Percentiles rank a stretch among this genome's conserved stretches.
Conservation (phyloP, 495 filamentous ascomycete species). For the Penicillium longicatenatum region DNA sequence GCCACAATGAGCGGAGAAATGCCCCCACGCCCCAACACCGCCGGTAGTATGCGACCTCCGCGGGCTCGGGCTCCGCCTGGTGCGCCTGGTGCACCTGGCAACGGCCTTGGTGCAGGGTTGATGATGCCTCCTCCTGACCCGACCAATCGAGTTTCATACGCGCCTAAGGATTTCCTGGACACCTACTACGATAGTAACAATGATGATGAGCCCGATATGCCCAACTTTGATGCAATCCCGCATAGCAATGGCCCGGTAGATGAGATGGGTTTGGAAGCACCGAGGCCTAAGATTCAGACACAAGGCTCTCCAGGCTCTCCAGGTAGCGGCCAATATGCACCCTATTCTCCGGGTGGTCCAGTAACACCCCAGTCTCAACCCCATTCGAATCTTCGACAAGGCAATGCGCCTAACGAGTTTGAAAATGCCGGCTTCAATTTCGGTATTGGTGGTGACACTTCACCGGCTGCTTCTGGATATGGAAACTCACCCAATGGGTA, state of each 20-base stretch:
- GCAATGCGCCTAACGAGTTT: slow-evolving; percentile 53
- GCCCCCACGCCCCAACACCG: slow-evolving; percentile 32
- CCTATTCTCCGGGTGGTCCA: slow-evolving; percentile 38
- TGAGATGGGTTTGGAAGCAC: slow-evolving; percentile 47
- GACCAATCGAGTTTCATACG: slow-evolving; percentile 28
- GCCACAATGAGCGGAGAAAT: slow-evolving; percentile 16
- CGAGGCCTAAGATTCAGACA: slow-evolving; percentile 27
- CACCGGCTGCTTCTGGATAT: slow-evolving; percentile 38
- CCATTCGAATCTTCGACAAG: slow-evolving; percentile 64
- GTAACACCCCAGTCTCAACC: slow-evolving; percentile 58
- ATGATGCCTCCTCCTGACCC: slow-evolving; percentile 25
- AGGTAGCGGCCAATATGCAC: slow-evolving; percentile 31
- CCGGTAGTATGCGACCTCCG: slow-evolving; percentile 25
- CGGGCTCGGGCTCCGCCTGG: slow-evolving; percentile 5
- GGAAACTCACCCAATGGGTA: slow-evolving; percentile 29
- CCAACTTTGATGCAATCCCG: slow-evolving; percentile 72
- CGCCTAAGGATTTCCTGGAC: slow-evolving; percentile 40
- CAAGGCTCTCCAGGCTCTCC: slow-evolving; percentile 23
- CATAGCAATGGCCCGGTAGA: slow-evolving; percentile 45
- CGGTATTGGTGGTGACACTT: slow-evolving; percentile 63
- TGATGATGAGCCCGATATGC: slow-evolving; percentile 74
- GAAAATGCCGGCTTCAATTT: slow-evolving; percentile 60
- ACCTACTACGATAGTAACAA: slow-evolving; percentile 39
- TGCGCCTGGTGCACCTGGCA: neutral
- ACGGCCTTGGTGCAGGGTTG: slow-evolving; percentile 18